These are phyloP conservation scores for Candida incommunis DNA, from an alignment of 805 yeast genomes.

Conservation along the genomic window DNA sequence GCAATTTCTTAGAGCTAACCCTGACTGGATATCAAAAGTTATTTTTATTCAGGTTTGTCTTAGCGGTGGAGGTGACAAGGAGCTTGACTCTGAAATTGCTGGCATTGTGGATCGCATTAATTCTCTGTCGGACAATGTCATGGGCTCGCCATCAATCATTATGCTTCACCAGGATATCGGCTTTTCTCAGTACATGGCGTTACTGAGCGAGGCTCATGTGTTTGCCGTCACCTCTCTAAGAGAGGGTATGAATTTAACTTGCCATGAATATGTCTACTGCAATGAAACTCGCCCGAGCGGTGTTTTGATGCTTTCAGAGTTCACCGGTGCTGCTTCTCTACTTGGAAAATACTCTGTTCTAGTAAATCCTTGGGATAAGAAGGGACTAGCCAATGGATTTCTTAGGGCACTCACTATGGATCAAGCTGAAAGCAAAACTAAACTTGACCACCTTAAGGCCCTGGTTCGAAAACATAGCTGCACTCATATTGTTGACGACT, in stretches of 20 bases:
- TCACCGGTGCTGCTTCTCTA: conserved; percentile 85
- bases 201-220: conserved; percentile 71
- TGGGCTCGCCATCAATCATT: conserved; percentile 66
- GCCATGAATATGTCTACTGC: conserved; percentile 84
- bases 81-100: conserved; percentile 59
- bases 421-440: conserved; percentile 35
- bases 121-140: conserved; percentile 58
- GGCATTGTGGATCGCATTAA: conserved; percentile 77
- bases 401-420: conserved; percentile 52
- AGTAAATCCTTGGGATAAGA: conserved; percentile 85
- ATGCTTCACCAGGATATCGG: conserved; percentile 79
- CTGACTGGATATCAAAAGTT: conserved; percentile 50
- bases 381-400: conserved; percentile 49
- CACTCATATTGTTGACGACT: conserved; percentile 52
- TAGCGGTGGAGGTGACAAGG: conserved; percentile 37
- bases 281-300: conserved; percentile 34
- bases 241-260: conserved; percentile 93
- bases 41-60: conserved; percentile 75
- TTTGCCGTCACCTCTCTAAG: conserved; percentile 85
- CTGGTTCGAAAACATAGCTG: conserved; percentile 57
- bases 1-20: conserved; percentile 54
- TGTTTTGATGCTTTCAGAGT: conserved; percentile 78
- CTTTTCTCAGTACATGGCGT: conserved; percentile 78
- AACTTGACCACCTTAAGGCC: conserved; percentile 51
- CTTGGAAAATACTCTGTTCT: conserved; percentile 52